Evolutionary conservation across 306 rosid genomes (phyloP).

Genomic region (Prosopis cineraria): DNA sequence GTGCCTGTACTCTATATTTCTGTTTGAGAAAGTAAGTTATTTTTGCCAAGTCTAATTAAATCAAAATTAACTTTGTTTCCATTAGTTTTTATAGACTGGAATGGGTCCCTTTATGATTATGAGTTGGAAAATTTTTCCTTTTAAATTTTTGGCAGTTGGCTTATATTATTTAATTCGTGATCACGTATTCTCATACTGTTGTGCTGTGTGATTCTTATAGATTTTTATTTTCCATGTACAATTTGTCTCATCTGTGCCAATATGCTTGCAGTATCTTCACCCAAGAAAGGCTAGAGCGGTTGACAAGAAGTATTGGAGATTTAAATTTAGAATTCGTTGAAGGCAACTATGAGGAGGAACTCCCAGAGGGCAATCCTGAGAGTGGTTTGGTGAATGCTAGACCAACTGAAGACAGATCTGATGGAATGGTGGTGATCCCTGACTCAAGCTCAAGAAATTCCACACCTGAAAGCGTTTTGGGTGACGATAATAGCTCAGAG

Average conservation of each 20-base stretch:
- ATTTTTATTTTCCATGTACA: conserved; percentile 18
- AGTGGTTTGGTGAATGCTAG: conserved; percentile 40
- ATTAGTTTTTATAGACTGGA: conserved; percentile 3
- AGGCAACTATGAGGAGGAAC: conserved; percentile 51
- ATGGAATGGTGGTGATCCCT: conserved; percentile 45
- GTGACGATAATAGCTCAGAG: conserved; percentile 38
- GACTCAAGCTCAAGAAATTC: conserved; percentile 47
- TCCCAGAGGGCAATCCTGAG: conserved; percentile 48
- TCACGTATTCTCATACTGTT: neutral
- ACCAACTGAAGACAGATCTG: conserved; percentile 43
- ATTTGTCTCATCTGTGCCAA: conserved; percentile 33
- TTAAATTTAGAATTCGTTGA: conserved; percentile 60
- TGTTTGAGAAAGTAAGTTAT: conserved; percentile 12
- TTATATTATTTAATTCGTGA: conserved; percentile 16
- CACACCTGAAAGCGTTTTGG: conserved; percentile 36
- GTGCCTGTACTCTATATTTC: conserved; percentile 29
- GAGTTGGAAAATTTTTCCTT: neutral
- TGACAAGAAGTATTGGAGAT: conserved; percentile 67
- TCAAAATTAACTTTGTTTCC: conserved; percentile 1
- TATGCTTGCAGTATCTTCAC: conserved; percentile 82
- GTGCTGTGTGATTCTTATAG: conserved; percentile 8
- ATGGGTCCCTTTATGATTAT: conserved; percentile 17
- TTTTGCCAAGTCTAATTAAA: neutral
- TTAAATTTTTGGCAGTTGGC: conserved; percentile 22
- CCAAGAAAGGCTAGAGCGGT: conserved; percentile 91